Base-by-base conservation (phyloP, 108 stramenopile genomes). In the Skeletonema tropicum region DNA sequence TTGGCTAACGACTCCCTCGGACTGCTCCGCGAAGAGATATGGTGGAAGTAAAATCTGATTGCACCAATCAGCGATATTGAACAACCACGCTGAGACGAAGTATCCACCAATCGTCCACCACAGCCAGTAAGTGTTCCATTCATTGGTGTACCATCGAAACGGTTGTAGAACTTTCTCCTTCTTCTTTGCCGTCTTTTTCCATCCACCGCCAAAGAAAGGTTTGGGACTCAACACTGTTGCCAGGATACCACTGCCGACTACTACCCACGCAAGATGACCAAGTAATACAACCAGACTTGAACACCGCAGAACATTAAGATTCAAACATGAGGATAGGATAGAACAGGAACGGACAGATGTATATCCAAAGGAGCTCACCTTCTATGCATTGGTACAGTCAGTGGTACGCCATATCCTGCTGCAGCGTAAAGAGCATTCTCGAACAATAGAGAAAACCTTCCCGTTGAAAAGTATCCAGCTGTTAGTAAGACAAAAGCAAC, bases 31-130 rank as follows among this genome's bases (percentile, higher is more conserved):
- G 57, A 94, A 85, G 25, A 94, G 52, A 0, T 70, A n/a, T 13
- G 80, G 57, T 13, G 97, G 96, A 19, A 96, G 83, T 14, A 96
- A n/a, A 62, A 90, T 89, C 62, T 94, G 94, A 64, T 98, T 98
- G 48, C 87, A 32, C 29, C 90, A 83, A 62, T 98, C 97, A 19
- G 94, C 92, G 63, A 96, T 72, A 70, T 96, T 96, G 77, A 97
- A 97, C 3, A 96, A 60, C 89, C 93, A 94, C 10, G 90, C 77
- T 7, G 92, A 93, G 31, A 93, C 92, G 60, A 85, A 95, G 80
- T 98, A 97, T 31, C 97, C 97, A 6, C 97, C 97, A 38, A 96
- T 66, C 5, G 89, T 89, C 97, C 97, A 97, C 95, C 95, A 97
- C 55, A 96, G 67, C 95, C 95, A 97, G 70, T 90, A 83, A 14